phyloP scores from a whole-genome alignment of 2,329 filamentous ascomycete genomes.

The Periconia sp. region DNA sequence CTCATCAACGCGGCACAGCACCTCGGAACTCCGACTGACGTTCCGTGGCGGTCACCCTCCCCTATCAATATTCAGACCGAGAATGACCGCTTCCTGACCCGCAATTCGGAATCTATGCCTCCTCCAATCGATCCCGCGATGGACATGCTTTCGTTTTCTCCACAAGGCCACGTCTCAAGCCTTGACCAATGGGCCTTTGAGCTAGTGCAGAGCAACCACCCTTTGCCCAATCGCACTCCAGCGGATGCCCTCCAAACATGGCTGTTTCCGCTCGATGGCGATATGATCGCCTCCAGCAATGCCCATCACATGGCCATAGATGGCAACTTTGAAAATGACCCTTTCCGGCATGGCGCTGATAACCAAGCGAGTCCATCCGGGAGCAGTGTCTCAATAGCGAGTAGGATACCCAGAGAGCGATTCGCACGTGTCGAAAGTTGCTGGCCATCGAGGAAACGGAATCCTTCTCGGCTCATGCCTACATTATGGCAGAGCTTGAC shows the following conservation, averaged over 20 bases:
- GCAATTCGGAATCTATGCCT: constrained; percentile 36
- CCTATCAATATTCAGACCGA: constrained; percentile 34
- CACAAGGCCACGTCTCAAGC: constrained; percentile 40
- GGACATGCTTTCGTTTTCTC: constrained; percentile 43
- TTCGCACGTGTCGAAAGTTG: constrained; percentile 48
- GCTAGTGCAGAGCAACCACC: constrained; percentile 44
- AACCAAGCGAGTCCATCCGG: constrained; percentile 42
- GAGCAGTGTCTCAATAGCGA: constrained; percentile 45
- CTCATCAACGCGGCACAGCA: constrained; percentile 47
- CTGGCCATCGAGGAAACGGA: constrained; percentile 43
- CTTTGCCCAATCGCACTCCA: constrained; percentile 42
- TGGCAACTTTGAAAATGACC: constrained; percentile 37
- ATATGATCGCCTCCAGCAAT: constrained; percentile 31
- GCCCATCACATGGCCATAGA: constrained; percentile 39
- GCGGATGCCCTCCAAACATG: constrained; percentile 45
- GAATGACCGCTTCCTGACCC: constrained; percentile 28
- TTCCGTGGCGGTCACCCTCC: constrained; percentile 43
- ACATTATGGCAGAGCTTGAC: constrained; percentile 43
- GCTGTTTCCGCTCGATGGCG: constrained; percentile 43
- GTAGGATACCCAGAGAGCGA: constrained; percentile 45
- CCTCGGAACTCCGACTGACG: constrained; percentile 38
- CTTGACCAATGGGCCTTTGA: constrained; percentile 47
- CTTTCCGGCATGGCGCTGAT: constrained; percentile 26
- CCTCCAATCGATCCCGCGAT: constrained; percentile 47
- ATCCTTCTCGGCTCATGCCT: constrained; percentile 39